A percentile compares a stretch with the other conserved stretches of the same genome.
Conservation (phyloP, 257 asterid species). For the Solanum megistacrolobum region DNA sequence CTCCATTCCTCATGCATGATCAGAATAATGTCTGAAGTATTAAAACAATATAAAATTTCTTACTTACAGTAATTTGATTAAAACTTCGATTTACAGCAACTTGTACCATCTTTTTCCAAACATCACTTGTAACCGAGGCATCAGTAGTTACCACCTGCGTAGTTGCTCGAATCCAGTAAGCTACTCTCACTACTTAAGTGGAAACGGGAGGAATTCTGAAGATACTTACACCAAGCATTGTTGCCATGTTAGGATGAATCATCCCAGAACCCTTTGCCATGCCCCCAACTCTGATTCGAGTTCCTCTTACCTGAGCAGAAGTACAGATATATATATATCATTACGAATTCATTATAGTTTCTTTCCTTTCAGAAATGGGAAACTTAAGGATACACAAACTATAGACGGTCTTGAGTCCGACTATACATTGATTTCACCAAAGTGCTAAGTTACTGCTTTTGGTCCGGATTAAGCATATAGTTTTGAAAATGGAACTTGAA, state of each 20-base stretch:
- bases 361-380: background rate
- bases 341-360: background rate
- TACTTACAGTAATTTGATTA: slow-evolving; percentile 86
- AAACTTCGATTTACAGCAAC: slow-evolving; percentile 87
- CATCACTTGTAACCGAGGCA: slow-evolving; percentile 70
- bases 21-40: background rate
- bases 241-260: slow-evolving; percentile 99
- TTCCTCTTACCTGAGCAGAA: slow-evolving; percentile 60
- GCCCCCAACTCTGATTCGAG: slow-evolving; percentile 65
- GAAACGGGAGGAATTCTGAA: background rate
- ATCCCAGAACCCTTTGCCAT: slow-evolving; percentile 99
- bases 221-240: slow-evolving; percentile 87
- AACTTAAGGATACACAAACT: background rate
- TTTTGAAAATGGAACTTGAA: background rate
- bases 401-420: background rate
- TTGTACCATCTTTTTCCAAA: slow-evolving; percentile 90
- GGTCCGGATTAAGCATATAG: background rate
- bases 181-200: background rate
- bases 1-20: background rate
- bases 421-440: background rate
- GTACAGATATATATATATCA: background rate
- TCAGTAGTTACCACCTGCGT: slow-evolving; percentile 88
- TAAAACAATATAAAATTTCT: background rate
- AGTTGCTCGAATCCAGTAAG: background rate
- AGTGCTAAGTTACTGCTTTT: background rate